Base-by-base conservation (phyloP, 768 basidiomycete species). In the Lentinus tigrinus region DNA sequence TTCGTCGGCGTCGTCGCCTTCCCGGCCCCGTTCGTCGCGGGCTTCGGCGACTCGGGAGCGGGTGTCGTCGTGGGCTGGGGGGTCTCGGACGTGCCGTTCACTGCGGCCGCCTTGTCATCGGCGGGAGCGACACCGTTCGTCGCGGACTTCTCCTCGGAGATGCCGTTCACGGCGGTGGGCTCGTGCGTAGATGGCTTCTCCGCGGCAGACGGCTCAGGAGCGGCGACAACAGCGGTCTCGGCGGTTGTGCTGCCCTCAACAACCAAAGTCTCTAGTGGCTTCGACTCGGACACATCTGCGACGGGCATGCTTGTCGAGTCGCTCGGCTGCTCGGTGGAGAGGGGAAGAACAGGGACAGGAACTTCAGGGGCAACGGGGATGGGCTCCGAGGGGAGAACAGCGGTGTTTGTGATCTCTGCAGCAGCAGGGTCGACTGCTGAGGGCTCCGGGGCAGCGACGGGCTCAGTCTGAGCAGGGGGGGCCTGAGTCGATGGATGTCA, bases 321-420 rank as follows among this genome's bases (percentile, higher is more conserved):
- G 7, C 34, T n/a, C 6, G 56, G 56, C 9, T 57, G 26, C 36
- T 61, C 59, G 1, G 56, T 47, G 48, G 52, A 49, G 5, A 66
- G 54, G 16, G 65, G 63, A 9, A 68, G 60, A 14, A 66, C 27
- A 17, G 64, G 47, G 5, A 69, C 63, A 0, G 65, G 65, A 2
- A 69, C 65, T 4, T 47, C 52, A 2, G 67, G 62, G 17, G 63
- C 67, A 9, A 52, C 54, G 17, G 53, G 44, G 13, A 28, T 40
- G 19, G 49, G 38, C 19, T 55, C 48, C 8, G 63, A 28, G 17
- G 60, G 63, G 17, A 62, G 55, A 40, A 63, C 47, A 16, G 58
- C 52, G 14, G 52, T 42, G 47, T 24, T 23, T 13, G 43, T 51
- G 31, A 51, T 37, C 34, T 57, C 60, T 3, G 58, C 52, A 0